A percentile compares a stretch with the other conserved stretches of the same genome.
Conservation (phyloP, 164 flowering plant genomes). For the Chloranthus sessilifolius region DNA sequence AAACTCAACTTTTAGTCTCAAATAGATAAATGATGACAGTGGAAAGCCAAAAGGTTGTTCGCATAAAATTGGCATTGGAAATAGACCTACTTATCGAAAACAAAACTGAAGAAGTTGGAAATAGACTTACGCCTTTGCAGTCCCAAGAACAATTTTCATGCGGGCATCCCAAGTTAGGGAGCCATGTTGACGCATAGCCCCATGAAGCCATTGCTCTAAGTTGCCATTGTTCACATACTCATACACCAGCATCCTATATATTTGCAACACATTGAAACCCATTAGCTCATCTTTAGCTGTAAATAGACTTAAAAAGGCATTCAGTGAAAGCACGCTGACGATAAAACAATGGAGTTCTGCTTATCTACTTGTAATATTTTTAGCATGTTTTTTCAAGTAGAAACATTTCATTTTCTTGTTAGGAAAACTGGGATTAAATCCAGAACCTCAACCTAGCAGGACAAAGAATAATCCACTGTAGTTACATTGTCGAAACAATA, state of each 20-base stretch:
- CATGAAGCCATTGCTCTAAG: slow-evolving; percentile 39
- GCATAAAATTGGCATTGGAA: not conserved
- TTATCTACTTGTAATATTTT: too few relatives aligned
- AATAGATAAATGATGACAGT: not conserved
- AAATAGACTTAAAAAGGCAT: too few relatives aligned
- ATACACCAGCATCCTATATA: slow-evolving; percentile 16
- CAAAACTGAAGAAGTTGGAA: not conserved
- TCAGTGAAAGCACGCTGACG: too few relatives aligned
- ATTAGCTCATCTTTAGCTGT: too few relatives aligned
- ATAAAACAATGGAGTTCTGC: too few relatives aligned
- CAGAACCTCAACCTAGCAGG: too few relatives aligned
- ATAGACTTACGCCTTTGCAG: slow-evolving; percentile 32
- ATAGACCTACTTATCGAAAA: too few relatives aligned
- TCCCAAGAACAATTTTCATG: slow-evolving; percentile 33
- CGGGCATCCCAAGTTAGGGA: slow-evolving; percentile 36
- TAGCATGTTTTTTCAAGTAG: too few relatives aligned
- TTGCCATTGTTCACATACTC: slow-evolving; percentile 21
- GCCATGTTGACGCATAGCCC: slow-evolving; percentile 25
- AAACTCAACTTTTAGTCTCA: not conserved
- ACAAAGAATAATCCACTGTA: too few relatives aligned
- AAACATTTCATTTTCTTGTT: too few relatives aligned
- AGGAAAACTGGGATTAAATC: too few relatives aligned
- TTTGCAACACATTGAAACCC: not conserved
- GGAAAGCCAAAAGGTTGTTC: not conserved
- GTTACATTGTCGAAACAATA: too few relatives aligned